Evolutionary conservation across 352 stramenopile species (phyloP).

Genomic region (Phytophthora crassamura): DNA sequence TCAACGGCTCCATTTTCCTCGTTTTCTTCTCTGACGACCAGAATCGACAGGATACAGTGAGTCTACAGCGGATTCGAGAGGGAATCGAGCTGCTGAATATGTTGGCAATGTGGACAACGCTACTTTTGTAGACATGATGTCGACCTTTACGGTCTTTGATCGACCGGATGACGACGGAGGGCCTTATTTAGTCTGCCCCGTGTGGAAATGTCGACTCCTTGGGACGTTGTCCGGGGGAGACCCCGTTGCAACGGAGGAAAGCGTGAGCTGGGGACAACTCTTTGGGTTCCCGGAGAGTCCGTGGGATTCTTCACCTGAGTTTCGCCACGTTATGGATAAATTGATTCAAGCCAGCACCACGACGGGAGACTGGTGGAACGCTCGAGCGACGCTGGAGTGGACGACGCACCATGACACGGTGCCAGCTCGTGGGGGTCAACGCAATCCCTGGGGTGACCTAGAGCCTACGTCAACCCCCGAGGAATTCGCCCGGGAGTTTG

Average conservation of each 20-base stretch:
- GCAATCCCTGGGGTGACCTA: too few species aligned
- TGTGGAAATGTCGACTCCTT: neutral
- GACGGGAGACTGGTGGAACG: neutral
- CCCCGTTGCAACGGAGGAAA: neutral
- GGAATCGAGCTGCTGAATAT: constrained; percentile 16
- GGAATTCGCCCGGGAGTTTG: too few species aligned
- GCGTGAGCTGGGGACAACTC: neutral
- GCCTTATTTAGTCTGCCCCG: constrained; percentile 2
- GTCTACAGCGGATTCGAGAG: constrained; percentile 1
- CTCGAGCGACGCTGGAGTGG: neutral
- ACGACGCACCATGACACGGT: neutral
- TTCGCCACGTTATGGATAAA: constrained; percentile 7
- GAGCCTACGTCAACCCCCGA: too few species aligned
- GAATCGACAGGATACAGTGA: too few species aligned
- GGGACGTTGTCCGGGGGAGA: neutral
- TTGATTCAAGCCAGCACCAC: neutral
- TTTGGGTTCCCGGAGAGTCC: neutral
- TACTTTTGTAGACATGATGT: neutral
- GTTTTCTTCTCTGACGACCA: too few species aligned
- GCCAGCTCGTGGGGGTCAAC: too few species aligned
- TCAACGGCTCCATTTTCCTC: too few species aligned
- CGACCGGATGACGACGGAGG: too few species aligned
- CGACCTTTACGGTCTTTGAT: too few species aligned
- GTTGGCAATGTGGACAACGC: constrained; percentile 6
- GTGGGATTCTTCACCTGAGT: constrained; percentile 5